Evolutionary conservation across 2,329 filamentous ascomycete genomes (phyloP).

Genomic region (Exutisphaerella laricina): DNA sequence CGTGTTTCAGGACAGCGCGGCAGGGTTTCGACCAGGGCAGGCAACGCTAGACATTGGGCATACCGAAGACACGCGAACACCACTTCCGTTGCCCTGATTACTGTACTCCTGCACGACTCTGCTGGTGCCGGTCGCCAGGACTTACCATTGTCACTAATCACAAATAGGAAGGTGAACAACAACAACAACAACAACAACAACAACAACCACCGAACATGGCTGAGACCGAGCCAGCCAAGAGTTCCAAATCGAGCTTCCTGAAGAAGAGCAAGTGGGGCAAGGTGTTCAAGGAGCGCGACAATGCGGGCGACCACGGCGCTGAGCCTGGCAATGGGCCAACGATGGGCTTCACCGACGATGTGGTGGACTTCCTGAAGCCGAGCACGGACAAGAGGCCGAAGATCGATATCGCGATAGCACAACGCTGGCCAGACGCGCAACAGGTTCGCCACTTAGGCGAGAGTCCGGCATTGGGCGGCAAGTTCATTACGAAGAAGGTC

Average conservation of each 20-base stretch:
- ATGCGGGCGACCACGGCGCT: constrained; percentile 2
- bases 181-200: no score
- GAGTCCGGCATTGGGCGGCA: constrained; percentile 10
- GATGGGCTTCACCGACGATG: constrained; percentile 38
- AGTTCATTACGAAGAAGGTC: constrained; percentile 33
- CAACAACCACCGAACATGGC: constrained; percentile 12
- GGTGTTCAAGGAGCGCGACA: constrained; percentile 26
- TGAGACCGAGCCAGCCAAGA: constrained; percentile 19
- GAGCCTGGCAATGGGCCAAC: constrained; percentile 9
- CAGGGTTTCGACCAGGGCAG: no score
- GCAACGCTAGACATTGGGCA: no score
- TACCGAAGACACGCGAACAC: no score
- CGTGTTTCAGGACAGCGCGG: no score
- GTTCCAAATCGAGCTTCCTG: constrained; percentile 22
- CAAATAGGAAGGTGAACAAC: no score
- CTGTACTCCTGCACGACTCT: background rate
- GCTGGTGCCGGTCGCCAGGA: constrained; percentile 15
- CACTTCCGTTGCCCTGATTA: no score
- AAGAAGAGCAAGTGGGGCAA: constrained; percentile 32
- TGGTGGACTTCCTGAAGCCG: constrained; percentile 55
- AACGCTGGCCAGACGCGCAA: constrained; percentile 47
- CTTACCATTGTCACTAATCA: background rate
- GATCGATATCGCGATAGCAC: constrained; percentile 47
- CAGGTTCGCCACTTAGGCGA: constrained; percentile 33
- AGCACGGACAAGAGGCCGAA: constrained; percentile 44